Base-by-base conservation (phyloP, 176 grass and related monocot species). In the Oryza glumipatula region DNA sequence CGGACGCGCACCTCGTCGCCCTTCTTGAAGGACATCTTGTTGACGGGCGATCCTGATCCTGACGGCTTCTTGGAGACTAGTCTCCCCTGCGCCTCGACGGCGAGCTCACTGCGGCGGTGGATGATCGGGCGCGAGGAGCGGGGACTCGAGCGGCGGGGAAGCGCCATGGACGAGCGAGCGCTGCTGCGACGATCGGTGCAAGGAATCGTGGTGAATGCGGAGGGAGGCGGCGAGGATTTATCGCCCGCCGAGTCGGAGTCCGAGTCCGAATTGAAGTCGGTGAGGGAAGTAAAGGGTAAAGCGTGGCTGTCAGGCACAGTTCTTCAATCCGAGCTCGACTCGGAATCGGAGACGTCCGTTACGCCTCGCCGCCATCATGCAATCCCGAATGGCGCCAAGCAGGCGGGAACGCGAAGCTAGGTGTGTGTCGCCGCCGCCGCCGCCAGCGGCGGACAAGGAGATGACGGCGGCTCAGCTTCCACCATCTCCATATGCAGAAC, bases 1-100 rank as follows among this genome's bases (percentile, higher is more conserved):
- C 64, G 64, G 22, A 87, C 70, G 36, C 5, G 5, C 78, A 87
- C 83, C 2, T 5, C 35, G 19, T 51, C 67, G 15, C 45, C 65
- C 24, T 41, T 11, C 47, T 5, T 1, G 54, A 77, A 7, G 23
- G 23, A 24, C 23, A 24, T 24, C 23, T 24, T 24, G 23, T 24
- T 24, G 9, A 14, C 46, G 3, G 46, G 46, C 46, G 48, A 51
- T 51, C 48, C 48, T 24, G 23, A 24, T 51, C 48, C 48, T 10
- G 13, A 51, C 48, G 48, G 12, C 48, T 16, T 51, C 48, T 51
- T 51, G 48, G 11, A 2, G 58, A 80, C 45, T 19, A 80, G 33
- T 19, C 12, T 14, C 11, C 23, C 58, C 44, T 30, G 66, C 9
- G 76, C 61, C 61, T 46, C 5, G 21, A 51, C 5, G 77, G n/a